Evolutionary conservation across 2,329 filamentous ascomycete species (phyloP).

Genomic region (Trichoderma gracile): DNA sequence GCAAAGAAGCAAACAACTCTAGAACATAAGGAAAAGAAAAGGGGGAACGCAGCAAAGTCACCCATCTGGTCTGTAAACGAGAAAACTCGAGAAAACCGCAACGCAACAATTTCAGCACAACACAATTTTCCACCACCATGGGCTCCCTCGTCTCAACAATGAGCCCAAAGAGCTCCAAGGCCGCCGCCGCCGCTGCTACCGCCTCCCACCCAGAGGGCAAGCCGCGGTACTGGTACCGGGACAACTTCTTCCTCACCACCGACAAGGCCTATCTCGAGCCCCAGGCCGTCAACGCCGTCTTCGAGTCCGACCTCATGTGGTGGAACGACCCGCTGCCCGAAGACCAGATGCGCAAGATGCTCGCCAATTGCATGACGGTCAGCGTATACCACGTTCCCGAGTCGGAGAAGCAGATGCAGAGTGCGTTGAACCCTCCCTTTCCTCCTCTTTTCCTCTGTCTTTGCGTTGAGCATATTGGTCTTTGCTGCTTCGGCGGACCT

Average conservation of each 20-base stretch:
- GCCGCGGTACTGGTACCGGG: constrained; percentile 51
- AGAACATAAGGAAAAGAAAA: background rate
- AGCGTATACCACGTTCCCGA: constrained; percentile 54
- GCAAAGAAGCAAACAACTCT: background rate
- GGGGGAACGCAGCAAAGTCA: background rate
- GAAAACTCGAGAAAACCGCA: background rate
- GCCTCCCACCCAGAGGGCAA: constrained; percentile 36
- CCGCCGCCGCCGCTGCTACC: background rate
- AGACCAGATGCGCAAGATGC: constrained; percentile 49
- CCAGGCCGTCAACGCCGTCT: constrained; percentile 55
- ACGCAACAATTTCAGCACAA: background rate
- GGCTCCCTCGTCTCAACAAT: constrained; percentile 26
- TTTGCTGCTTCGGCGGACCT: too few relatives aligned
- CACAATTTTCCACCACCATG: constrained; percentile 16
- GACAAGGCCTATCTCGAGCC: constrained; percentile 57
- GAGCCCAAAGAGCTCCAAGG: constrained; percentile 27
- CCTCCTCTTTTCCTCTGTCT: background rate
- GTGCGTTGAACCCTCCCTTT: constrained; percentile 37
- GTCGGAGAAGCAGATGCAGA: constrained; percentile 43
- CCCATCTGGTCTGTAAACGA: background rate
- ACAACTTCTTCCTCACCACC: constrained; percentile 62
- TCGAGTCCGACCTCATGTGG: constrained; percentile 59
- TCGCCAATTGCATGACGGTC: constrained; percentile 61
- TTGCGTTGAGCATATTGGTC: background rate
- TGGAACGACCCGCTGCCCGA: constrained; percentile 59